Conservation (phyloP, 768 basidiomycete species). For the Artomyces pyxidatus region DNA sequence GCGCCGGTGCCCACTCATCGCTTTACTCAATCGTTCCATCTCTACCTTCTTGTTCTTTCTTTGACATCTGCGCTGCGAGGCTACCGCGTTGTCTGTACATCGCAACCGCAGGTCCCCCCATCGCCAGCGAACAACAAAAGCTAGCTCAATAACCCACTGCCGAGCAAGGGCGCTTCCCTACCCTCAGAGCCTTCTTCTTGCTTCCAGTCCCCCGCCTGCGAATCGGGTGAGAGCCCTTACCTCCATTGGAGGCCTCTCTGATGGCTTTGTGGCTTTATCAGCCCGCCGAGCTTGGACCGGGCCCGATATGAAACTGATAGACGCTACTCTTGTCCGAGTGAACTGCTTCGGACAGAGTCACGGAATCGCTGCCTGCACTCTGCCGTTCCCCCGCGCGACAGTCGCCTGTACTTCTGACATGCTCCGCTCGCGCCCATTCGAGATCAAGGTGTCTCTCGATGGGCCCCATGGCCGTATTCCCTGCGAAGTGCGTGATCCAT, state of each 20-base stretch:
- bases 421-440: no score
- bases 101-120: neutral
- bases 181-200: no score
- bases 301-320: neutral
- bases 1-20: slow-evolving; percentile 4
- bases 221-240: neutral
- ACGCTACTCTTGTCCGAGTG: neutral
- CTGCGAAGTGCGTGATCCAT: no score
- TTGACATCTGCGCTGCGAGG: neutral
- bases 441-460: no score
- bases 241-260: neutral
- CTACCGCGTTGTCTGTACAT: neutral
- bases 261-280: neutral
- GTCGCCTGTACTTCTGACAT: no score
- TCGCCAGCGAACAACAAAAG: neutral
- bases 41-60: slow-evolving; percentile 2
- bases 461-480: no score
- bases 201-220: no score
- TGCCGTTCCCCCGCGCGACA: no score
- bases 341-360: no score
- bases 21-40: slow-evolving; percentile 2
- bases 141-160: no score
- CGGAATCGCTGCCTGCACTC: neutral
- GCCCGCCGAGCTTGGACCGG: slow-evolving; percentile 1
- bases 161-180: no score